phyloP scores from a whole-genome alignment of 169 alveolate genomes.

The Blepharisma undulans region DNA sequence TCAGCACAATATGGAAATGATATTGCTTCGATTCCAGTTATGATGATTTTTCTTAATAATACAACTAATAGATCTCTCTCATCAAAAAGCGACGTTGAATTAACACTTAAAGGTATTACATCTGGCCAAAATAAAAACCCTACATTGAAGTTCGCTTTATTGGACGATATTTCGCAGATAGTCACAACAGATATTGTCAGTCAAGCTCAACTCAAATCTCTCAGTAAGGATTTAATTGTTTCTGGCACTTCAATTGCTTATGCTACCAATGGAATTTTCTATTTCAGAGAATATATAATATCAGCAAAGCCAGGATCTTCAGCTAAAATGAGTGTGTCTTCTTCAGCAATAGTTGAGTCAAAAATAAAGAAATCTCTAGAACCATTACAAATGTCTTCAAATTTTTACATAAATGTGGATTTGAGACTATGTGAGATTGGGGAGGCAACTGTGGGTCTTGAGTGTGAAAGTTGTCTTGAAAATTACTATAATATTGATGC shows the following conservation, averaged over 20 bases:
- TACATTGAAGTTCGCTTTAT: too few species aligned
- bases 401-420: background rate
- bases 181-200: background rate
- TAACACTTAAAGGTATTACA: too few species aligned
- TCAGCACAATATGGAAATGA: slow-evolving; percentile 31
- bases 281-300: background rate
- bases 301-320: background rate
- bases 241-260: background rate
- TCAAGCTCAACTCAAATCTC: background rate
- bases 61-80: too few species aligned
- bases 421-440: background rate
- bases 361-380: background rate
- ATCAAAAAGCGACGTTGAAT: too few species aligned
- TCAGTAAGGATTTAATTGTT: background rate
- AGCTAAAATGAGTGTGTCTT: too few species aligned
- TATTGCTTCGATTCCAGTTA: slow-evolving; percentile 15
- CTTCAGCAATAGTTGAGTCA: background rate
- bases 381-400: background rate
- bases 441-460: background rate
- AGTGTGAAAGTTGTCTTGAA: background rate
- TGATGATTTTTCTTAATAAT: background rate
- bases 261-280: background rate
- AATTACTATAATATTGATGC: background rate
- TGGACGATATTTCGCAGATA: background rate
- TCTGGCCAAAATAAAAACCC: too few species aligned